Evolutionary conservation across 2,329 filamentous ascomycete genomes (phyloP), one percentile per base, ranked within the genome.

Genomic region (Aspergillus cejpii): DNA sequence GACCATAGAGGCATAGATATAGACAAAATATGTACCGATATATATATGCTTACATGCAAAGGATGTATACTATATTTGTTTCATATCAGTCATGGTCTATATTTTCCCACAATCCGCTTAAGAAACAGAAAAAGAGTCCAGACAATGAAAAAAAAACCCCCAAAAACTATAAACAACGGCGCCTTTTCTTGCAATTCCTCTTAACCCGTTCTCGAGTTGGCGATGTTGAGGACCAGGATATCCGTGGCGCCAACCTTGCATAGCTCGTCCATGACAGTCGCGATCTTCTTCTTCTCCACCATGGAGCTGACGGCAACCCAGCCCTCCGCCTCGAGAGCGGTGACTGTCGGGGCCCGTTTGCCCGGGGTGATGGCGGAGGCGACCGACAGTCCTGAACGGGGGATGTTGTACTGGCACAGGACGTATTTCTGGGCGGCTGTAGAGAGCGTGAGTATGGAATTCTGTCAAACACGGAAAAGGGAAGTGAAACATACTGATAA

Each of bases 231-330:
- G 17, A 94, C 86, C 57, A 96, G 67, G 51, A 96, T 89, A 66
- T 96, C 90, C 42, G 81, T 80, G 1, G 89, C 90, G 2, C 89
- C 89, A 21, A 85, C 77, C 59, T 77, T 79, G 24, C 77, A 81
- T 62, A 95, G 66, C 56, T 87, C 78, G 65, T 96, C 90, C 90
- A 96, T 96, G 28, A 85, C 86, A 5, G 80, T 74, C 2, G 89
- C 89, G 60, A 94, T 84, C 59, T 79, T 78, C 73, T 87, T 91
- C 73, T 87, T 87, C 74, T 88, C 83, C 5, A 95, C 90, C 91
- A 97, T 97, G 39, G 83, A 83, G 63, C 82, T 87, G 51, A 97
- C 85, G n/a, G 91, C 90, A 27, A 96, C 88, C 91, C 91, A 97
- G 43, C 83, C 86, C 44, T 87, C 81, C 61, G 87, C 85, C 55